A percentile compares a stretch with the other conserved stretches of the same genome.
Evolutionary conservation across 352 stramenopile genomes (phyloP).

Genomic region (Globisporangium canariense): DNA sequence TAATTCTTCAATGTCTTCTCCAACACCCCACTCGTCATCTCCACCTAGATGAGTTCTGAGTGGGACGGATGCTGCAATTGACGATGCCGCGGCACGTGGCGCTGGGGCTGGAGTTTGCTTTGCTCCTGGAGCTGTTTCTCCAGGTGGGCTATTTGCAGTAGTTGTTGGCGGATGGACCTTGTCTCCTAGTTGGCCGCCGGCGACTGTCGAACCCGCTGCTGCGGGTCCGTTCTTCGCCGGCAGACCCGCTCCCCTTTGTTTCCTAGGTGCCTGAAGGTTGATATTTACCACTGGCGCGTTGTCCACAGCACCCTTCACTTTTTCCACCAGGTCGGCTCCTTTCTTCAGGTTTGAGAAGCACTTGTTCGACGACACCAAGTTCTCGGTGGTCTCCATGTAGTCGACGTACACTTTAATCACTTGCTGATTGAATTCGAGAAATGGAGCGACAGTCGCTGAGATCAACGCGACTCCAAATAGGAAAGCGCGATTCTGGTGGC

Average conservation of each 20-base stretch:
- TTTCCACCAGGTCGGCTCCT: conserved; percentile 12
- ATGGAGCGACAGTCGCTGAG: conserved; percentile 30
- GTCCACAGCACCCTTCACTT: conserved; percentile 13
- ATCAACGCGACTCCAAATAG: conserved; percentile 38
- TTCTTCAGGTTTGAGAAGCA: conserved; percentile 23
- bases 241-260: background rate
- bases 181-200: background rate
- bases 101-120: background rate
- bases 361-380: conserved; percentile 23
- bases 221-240: background rate
- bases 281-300: conserved; percentile 15
- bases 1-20: conserved; percentile 10
- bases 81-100: no score
- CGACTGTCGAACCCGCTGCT: background rate
- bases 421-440: conserved; percentile 57
- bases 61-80: background rate
- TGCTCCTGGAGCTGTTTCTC: background rate
- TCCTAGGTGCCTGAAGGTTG: conserved; percentile 11
- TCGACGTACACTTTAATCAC: conserved; percentile 51
- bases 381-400: conserved; percentile 36
- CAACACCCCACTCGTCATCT: conserved; percentile 13
- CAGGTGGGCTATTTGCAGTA: background rate
- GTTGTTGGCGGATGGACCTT: background rate
- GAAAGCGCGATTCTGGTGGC: conserved; percentile 13
- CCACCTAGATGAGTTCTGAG: background rate